phyloP scores from a whole-genome alignment of 1,284 basidiomycete species.

The Sanguinoderma infundibulare region DNA sequence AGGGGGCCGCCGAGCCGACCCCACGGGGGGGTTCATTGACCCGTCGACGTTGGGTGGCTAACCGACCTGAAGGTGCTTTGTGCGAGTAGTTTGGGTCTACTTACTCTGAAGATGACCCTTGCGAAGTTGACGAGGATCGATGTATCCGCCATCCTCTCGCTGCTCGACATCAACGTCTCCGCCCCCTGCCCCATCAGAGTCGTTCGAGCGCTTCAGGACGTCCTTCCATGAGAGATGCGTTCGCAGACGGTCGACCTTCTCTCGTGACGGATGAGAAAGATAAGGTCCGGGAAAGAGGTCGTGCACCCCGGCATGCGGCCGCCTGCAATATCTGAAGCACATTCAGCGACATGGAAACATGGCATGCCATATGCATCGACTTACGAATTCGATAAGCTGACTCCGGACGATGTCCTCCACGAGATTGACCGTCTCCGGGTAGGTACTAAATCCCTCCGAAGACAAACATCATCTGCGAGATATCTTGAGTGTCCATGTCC shows the following conservation, averaged over 20 bases:
- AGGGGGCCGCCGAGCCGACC: too few relatives aligned
- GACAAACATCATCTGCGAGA: slow-evolving; percentile 63
- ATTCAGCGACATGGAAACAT: neutral
- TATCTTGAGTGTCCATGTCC: slow-evolving; percentile 66
- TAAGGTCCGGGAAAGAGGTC: slow-evolving; percentile 56
- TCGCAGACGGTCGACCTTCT: slow-evolving; percentile 92
- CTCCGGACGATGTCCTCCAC: slow-evolving; percentile 96
- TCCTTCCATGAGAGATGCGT: slow-evolving; percentile 99
- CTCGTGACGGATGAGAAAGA: slow-evolving; percentile 75
- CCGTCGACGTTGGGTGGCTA: neutral
- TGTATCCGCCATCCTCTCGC: slow-evolving; percentile 79
- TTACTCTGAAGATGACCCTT: too few relatives aligned
- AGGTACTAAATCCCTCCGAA: slow-evolving; percentile 96
- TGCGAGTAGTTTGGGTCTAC: too few relatives aligned
- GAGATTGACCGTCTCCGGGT: slow-evolving; percentile 85
- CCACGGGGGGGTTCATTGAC: neutral
- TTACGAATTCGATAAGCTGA: slow-evolving; percentile 91
- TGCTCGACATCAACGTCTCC: slow-evolving; percentile 82
- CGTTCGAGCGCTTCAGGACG: slow-evolving; percentile 94
- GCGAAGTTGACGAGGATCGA: too few relatives aligned
- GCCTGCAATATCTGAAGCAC: slow-evolving; percentile 84
- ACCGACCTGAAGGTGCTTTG: too few relatives aligned
- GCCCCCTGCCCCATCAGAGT: slow-evolving; percentile 68
- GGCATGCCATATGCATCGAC: slow-evolving; percentile 25
- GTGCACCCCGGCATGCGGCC: slow-evolving; percentile 80